These are phyloP conservation scores for Lachnellula subtilissima DNA, from an alignment of 2,329 filamentous ascomycete genomes.

Conservation along the genomic window DNA sequence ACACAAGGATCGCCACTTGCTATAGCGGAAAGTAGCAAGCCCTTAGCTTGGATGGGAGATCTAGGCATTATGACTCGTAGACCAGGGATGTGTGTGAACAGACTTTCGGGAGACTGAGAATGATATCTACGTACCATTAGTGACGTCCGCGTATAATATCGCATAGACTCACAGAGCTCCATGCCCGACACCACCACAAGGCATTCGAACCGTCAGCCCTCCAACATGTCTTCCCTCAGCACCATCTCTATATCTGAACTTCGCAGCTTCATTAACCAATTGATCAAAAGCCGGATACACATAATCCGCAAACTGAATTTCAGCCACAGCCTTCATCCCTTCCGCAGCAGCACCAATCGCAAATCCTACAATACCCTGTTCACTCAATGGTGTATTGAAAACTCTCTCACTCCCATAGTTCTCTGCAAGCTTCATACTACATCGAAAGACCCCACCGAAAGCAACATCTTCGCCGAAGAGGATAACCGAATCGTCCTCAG, in stretches of 20 bases:
- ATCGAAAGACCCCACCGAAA: conserved; percentile 94
- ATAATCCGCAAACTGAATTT: conserved; percentile 79
- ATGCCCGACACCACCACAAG: conserved; percentile 66
- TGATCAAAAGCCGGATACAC: conserved; percentile 74
- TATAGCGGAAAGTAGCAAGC: conserved; percentile 59
- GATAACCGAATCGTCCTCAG: conserved; percentile 77
- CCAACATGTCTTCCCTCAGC: conserved; percentile 52
- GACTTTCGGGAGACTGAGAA: conserved; percentile 65
- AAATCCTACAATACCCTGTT: conserved; percentile 93
- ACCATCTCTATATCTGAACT: conserved; percentile 64
- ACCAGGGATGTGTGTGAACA: conserved; percentile 68
- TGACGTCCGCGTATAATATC: conserved; percentile 12
- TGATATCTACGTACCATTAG: conserved; percentile 48
- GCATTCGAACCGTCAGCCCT: conserved; percentile 67
- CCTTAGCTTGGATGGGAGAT: conserved; percentile 67
- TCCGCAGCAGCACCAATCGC: conserved; percentile 85
- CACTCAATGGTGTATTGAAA: conserved; percentile 92
- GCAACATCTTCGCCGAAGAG: conserved; percentile 96
- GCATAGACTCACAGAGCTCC: conserved; percentile 53
- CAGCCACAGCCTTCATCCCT: conserved; percentile 87
- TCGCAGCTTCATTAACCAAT: conserved; percentile 71
- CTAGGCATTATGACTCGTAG: conserved; percentile 65
- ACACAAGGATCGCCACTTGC: conserved; percentile 64
- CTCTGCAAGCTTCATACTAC: conserved; percentile 83
- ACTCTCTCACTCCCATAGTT: conserved; percentile 84